phyloP scores from a whole-genome alignment of 345 rosid genomes.

The Raphanus raphanistrum region DNA sequence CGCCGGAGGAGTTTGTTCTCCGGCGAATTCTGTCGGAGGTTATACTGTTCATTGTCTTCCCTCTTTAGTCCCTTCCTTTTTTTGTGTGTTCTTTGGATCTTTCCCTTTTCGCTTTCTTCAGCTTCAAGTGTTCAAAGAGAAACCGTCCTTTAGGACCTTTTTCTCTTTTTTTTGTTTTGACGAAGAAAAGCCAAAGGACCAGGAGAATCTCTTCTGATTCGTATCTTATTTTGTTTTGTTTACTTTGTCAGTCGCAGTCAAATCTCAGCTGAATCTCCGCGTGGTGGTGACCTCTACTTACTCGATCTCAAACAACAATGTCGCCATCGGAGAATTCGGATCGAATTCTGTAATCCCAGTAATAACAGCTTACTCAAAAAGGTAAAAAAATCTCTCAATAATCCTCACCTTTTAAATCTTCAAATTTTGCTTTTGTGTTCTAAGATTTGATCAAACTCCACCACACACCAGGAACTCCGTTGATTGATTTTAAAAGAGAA shows the following conservation, averaged over 20 bases:
- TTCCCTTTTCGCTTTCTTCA: constrained; percentile 29
- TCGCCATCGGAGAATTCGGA: constrained; percentile 2
- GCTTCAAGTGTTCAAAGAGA: constrained; percentile 34
- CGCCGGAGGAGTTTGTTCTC: constrained; percentile 20
- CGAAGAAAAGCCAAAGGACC: constrained; percentile 45
- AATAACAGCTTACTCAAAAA: neutral
- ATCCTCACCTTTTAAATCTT: constrained; percentile 10
- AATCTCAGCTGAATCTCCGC: constrained; percentile 7
- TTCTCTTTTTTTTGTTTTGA: constrained; percentile 22
- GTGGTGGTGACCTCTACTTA: neutral
- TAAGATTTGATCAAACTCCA: neutral
- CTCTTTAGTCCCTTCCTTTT: constrained; percentile 6
- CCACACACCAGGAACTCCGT: neutral
- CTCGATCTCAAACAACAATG: constrained; percentile 24
- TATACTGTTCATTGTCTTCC: neutral
- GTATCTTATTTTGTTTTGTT: constrained; percentile 26
- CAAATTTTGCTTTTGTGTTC: neutral
- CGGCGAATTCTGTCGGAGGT: constrained; percentile 32
- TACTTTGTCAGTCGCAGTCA: constrained; percentile 34
- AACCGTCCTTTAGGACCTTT: constrained; percentile 13
- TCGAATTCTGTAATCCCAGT: constrained; percentile 7
- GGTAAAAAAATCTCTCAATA: constrained; percentile 27
- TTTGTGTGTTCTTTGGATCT: constrained; percentile 4
- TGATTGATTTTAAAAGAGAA: constrained; percentile 2
- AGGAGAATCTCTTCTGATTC: constrained; percentile 41